These are phyloP conservation scores for Nannizzia gypsea DNA, from an alignment of 2,329 filamentous ascomycete species.

Conservation along the genomic window DNA sequence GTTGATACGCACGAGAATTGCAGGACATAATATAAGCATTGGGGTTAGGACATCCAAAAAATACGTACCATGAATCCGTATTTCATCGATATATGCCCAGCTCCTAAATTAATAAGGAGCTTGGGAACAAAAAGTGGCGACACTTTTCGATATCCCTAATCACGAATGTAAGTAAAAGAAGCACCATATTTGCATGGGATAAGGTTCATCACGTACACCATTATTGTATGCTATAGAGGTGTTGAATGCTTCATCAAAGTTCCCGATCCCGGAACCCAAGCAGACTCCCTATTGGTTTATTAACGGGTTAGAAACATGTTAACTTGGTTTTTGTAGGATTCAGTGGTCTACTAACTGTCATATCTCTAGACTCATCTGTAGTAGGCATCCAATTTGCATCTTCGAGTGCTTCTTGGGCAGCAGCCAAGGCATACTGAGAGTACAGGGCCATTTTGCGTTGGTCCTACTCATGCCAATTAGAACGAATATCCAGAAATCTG, in stretches of 20 bases:
- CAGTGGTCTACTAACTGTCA: constrained; percentile 44
- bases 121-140: constrained; percentile 89
- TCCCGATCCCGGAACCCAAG: constrained; percentile 89
- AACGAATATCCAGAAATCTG: background rate
- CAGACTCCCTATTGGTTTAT: constrained; percentile 57
- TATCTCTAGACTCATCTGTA: constrained; percentile 52
- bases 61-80: constrained; percentile 57
- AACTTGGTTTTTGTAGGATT: too few species aligned
- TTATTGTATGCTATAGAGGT: constrained; percentile 66
- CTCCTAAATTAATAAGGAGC: constrained; percentile 86
- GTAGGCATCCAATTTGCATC: constrained; percentile 67
- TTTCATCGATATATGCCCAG: constrained; percentile 88
- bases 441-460: constrained; percentile 79
- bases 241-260: constrained; percentile 78
- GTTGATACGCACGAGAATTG: background rate
- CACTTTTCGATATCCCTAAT: constrained; percentile 78
- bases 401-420: constrained; percentile 69
- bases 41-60: background rate
- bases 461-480: constrained; percentile 35
- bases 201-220: constrained; percentile 43
- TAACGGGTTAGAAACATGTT: background rate
- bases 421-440: constrained; percentile 80
- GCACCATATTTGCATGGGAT: background rate
- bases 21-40: background rate
- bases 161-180: constrained; percentile 2